These are phyloP conservation scores for Geotrichum fermentans DNA, from an alignment of 1,139 yeast species.

Conservation along the genomic window DNA sequence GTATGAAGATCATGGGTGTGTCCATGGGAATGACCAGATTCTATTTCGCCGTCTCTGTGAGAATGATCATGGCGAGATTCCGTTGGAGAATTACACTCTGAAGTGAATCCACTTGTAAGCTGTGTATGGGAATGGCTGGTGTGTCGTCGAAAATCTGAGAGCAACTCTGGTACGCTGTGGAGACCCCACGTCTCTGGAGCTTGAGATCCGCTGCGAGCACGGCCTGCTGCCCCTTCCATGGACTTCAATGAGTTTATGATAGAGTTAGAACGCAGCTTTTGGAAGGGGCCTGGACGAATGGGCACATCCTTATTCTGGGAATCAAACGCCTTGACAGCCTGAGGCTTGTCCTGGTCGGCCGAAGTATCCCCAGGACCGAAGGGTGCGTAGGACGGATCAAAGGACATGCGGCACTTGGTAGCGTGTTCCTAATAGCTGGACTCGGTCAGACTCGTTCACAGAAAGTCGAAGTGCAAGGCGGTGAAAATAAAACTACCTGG, in stretches of 20 bases:
- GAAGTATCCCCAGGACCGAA: neutral
- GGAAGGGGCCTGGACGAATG: constrained; percentile 14
- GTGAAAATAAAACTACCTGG: too few relatives aligned
- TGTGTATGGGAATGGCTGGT: constrained; percentile 26
- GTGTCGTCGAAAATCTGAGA: constrained; percentile 39
- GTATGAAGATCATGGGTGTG: constrained; percentile 3
- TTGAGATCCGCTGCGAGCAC: constrained; percentile 14
- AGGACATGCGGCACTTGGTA: too few relatives aligned
- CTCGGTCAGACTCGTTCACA: too few relatives aligned
- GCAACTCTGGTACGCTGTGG: constrained; percentile 38
- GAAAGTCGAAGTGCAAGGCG: too few relatives aligned
- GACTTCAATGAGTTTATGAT: constrained; percentile 4
- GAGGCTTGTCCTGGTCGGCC: neutral
- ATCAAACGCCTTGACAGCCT: neutral
- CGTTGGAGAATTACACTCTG: neutral
- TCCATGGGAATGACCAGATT: neutral
- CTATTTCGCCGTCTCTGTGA: neutral
- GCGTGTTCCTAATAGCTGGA: too few relatives aligned
- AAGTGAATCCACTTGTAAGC: neutral
- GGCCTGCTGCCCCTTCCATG: neutral
- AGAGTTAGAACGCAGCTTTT: constrained; percentile 16
- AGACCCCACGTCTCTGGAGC: constrained; percentile 35
- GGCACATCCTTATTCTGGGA: neutral
- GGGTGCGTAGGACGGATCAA: neutral
- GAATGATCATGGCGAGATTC: constrained; percentile 1